phyloP scores from a whole-genome alignment of 2,329 filamentous ascomycete species.

The Ambrosiella xylebori region DNA sequence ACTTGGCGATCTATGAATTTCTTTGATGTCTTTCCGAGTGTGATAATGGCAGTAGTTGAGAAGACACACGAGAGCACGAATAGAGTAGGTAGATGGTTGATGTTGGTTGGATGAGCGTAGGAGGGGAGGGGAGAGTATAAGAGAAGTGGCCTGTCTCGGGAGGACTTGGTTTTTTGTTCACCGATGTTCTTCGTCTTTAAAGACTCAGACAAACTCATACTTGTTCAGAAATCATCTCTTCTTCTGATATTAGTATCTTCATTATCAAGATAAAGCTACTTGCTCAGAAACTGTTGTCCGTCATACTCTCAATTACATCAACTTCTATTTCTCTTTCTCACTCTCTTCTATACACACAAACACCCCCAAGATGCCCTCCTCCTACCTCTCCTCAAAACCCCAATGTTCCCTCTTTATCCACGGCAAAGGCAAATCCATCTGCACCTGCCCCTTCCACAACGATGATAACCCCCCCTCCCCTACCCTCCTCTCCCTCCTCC shows the following conservation, averaged over 20 bases:
- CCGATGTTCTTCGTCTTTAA: too few relatives aligned
- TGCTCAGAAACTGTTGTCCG: background rate
- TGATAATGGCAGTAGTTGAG: too few relatives aligned
- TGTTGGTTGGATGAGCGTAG: too few relatives aligned
- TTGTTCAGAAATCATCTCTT: background rate
- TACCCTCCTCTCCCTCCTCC: background rate
- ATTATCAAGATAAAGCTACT: background rate
- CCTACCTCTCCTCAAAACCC: background rate
- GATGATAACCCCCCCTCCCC: background rate
- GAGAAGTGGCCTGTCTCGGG: too few relatives aligned
- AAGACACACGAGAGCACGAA: too few relatives aligned
- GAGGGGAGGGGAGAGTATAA: too few relatives aligned
- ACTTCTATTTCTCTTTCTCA: too few relatives aligned
- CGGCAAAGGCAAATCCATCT: slow-evolving; percentile 7
- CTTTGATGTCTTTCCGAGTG: too few relatives aligned
- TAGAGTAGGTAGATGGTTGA: too few relatives aligned
- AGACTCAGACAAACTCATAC: too few relatives aligned
- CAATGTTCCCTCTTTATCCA: slow-evolving; percentile 7
- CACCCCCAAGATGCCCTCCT: background rate
- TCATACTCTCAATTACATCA: background rate
- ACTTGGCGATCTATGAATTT: too few relatives aligned
- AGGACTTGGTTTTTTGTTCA: too few relatives aligned
- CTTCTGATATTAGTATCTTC: slow-evolving; percentile 5
- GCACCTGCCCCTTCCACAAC: background rate
- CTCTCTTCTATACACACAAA: background rate